Conservation (phyloP, 108 stramenopile species). For the Fragilaria radians region DNA sequence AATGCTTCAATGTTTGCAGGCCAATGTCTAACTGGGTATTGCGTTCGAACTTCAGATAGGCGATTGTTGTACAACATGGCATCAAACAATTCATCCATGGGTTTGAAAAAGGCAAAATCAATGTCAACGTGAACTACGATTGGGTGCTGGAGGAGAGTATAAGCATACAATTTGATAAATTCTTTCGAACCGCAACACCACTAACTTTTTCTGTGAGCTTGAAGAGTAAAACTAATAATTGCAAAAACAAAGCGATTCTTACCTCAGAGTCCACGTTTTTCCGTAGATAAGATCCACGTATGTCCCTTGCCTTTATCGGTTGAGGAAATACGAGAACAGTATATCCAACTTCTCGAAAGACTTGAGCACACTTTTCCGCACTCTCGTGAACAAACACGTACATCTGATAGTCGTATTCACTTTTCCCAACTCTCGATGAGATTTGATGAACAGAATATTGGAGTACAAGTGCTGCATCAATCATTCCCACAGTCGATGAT, state of each 20-base stretch:
- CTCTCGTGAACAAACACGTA: constrained; percentile 31
- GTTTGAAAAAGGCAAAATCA: constrained; percentile 49
- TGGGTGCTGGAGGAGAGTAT: constrained; percentile 32
- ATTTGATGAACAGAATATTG: constrained; percentile 38
- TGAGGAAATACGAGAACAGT: constrained; percentile 17
- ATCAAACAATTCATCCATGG: constrained; percentile 59
- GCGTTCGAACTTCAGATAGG: constrained; percentile 23
- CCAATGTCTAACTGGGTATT: constrained; percentile 26
- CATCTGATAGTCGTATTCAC: constrained; percentile 38
- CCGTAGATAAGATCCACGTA: constrained; percentile 24
- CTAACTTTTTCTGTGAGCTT: constrained; percentile 40
- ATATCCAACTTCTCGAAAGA: constrained; percentile 20
- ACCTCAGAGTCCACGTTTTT: no score
- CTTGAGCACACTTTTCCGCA: constrained; percentile 12
- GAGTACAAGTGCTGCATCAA: constrained; percentile 34
- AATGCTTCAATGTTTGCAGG: constrained; percentile 44
- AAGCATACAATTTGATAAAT: constrained; percentile 64
- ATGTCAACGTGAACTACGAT: constrained; percentile 54
- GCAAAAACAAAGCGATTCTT: no score
- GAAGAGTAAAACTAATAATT: no score
- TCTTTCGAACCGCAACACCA: constrained; percentile 47
- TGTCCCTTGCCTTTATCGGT: constrained; percentile 23
- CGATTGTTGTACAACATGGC: constrained; percentile 34
- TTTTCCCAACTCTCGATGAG: constrained; percentile 15
- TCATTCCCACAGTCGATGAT: constrained; percentile 28